Percentiles rank a stretch among this genome's conserved stretches.
Evolutionary conservation across 176 grass and related monocot species (phyloP).

Genomic region (Dactylis glomerata): DNA sequence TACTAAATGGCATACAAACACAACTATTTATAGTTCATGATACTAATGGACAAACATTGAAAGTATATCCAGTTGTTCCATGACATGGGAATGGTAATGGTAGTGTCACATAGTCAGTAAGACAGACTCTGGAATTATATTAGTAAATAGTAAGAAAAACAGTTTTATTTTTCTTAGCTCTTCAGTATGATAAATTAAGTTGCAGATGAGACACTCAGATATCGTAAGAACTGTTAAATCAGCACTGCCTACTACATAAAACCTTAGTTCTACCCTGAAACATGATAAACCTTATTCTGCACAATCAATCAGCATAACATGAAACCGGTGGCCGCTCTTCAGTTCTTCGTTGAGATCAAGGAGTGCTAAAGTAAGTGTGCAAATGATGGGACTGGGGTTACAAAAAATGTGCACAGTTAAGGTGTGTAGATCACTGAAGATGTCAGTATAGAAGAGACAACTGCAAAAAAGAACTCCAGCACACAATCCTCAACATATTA

Average conservation of each 20-base stretch:
- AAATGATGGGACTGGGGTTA: not conserved
- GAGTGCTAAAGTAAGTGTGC: not conserved
- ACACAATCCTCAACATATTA: not conserved
- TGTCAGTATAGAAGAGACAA: not conserved
- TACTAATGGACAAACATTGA: not conserved
- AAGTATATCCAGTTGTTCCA: not conserved
- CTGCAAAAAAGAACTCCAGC: not conserved
- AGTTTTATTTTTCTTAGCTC: not conserved
- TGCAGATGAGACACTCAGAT: not conserved
- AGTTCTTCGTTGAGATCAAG: not conserved
- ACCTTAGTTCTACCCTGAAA: not conserved
- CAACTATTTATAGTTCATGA: not conserved
- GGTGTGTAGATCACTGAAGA: not conserved
- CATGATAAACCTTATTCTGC: not conserved
- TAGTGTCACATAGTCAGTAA: not conserved
- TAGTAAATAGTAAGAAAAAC: not conserved
- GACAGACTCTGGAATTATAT: not conserved
- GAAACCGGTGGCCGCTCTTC: not conserved
- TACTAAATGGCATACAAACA: not conserved
- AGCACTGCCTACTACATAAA: not conserved
- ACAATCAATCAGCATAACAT: conserved; percentile 14
- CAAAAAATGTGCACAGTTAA: not conserved
- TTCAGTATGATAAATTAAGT: not conserved
- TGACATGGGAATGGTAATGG: conserved; percentile 15
- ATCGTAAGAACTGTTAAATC: not conserved